Evolutionary conservation across 441 rosid genomes (phyloP), one percentile per base, ranked within the genome.

Genomic region (Jatropha multifida): DNA sequence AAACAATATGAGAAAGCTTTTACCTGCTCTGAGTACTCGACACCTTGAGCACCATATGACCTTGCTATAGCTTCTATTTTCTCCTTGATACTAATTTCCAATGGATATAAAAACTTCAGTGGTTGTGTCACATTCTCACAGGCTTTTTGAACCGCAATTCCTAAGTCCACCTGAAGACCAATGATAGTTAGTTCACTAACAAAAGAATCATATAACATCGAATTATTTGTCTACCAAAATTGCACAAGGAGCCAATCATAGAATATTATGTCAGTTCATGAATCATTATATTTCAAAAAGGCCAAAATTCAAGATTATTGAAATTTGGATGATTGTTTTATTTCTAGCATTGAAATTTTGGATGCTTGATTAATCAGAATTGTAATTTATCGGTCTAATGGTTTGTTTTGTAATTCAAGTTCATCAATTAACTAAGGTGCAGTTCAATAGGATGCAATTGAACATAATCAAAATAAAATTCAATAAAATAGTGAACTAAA

Each of bases 21-120:
- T 80, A 95, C 99, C 98, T 92, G 97, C 69, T 92, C 96, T 20
- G 98, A 89, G 86, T 88, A 95, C 74, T 92, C 96, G 10, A 95
- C 98, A 59, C 94, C 89, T 20, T 86, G 86, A 76, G 99, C 99
- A 81, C 99, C 99, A 60, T 95, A 93, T 9, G 99, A 95, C 85
- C 74, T 92, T 59, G 99, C 98, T 71, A 93, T 93, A 61, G 94
- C 94, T 85, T 89, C 97, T 62, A 95, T 93, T 82, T 95, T 95
- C 46, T 90, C 96, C 83, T 94, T 90, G 72, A 95, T 93, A 74
- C 96, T 73, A 42, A 88, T 77, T 69, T 94, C 94, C 82, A 95
- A 77, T 59, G 97, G 90, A 78, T 95, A 95, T 51, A 95, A 88
- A 76, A 92, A 95, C 84, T 78, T 89, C 64, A 95, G 72, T 40